Base-by-base conservation (phyloP, 1,284 basidiomycete genomes). In the Ceratobasidium papillatum region DNA sequence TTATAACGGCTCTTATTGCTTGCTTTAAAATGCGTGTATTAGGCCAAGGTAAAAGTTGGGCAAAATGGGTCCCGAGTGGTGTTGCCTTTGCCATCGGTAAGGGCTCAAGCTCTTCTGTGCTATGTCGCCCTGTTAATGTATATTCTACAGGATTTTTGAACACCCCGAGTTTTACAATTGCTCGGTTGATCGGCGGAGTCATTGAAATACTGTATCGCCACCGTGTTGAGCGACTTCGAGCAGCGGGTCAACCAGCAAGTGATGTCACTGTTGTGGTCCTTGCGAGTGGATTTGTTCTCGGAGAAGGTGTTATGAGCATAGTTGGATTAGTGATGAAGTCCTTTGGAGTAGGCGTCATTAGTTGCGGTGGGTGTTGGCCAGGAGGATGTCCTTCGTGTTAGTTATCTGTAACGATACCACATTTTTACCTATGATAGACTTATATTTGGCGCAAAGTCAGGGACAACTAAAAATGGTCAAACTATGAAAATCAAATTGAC, bases 251-350 rank as follows among this genome's bases (percentile, higher is more conserved):
- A 74, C 41, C 76, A 63, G 68, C 73, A 65, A 74, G 76, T 61
- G 91, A 89, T 79, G 95, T 92, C 77, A 87, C 86, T 62, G 85
- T 96, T 64, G 93, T 99, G 78, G 90, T 99, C 43, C 86, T 98
- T 38, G 97, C 96, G 3, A 95, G 93, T 79, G 96, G 96, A 0
- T 98, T 99, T 80, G 97, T 99, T 34, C 85, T 99, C 22, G 96
- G 96, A 34, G 96, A 99, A 86, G 92, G 96, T 1, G 91, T 98
- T 49, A 86, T 94, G 30, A 96, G 94, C 80, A 89, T 99, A 56
- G 83, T 96, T 36, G 90, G 91, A 8, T 85, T 99, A 64, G 81
- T 92, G 9, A 82, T 97, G 76, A 89, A 90, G 78, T 93, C 91
- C 51, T 86, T 86, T 52, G 94, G 94, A 0, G 84, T 94, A 8